Evolutionary conservation across 2,329 filamentous ascomycete genomes (phyloP).

Genomic region (Cadophora gregata): DNA sequence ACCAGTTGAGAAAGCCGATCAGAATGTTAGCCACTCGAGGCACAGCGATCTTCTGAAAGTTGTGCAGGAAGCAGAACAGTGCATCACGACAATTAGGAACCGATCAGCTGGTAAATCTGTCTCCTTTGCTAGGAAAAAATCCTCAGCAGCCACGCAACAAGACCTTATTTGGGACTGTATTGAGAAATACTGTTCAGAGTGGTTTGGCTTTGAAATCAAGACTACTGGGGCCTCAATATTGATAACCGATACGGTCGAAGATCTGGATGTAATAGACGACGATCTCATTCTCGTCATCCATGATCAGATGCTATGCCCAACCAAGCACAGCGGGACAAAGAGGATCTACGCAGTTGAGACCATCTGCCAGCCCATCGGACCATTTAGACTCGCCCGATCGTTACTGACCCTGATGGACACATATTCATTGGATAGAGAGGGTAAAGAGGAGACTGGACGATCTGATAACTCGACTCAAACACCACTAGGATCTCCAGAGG

Average conservation of each 20-base stretch:
- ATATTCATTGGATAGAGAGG: neutral
- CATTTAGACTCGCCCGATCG: constrained; percentile 39
- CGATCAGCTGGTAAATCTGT: constrained; percentile 32
- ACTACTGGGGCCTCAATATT: constrained; percentile 29
- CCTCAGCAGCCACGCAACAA: constrained; percentile 10
- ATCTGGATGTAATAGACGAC: constrained; percentile 14
- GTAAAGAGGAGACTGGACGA: neutral
- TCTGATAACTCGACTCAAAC: constrained; percentile 36
- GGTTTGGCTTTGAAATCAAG: constrained; percentile 38
- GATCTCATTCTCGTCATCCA: constrained; percentile 35
- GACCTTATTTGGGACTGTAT: constrained; percentile 37
- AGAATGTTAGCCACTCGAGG: neutral
- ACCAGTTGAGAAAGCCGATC: constrained; percentile 39
- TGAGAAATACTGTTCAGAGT: constrained; percentile 38
- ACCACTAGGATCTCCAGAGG: constrained; percentile 35
- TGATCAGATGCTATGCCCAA: constrained; percentile 27
- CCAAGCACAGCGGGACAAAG: constrained; percentile 17
- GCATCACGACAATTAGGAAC: constrained; percentile 29
- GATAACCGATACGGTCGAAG: constrained; percentile 31
- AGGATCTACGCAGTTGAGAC: constrained; percentile 21
- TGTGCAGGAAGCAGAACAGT: constrained; percentile 27
- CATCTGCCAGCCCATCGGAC: constrained; percentile 37
- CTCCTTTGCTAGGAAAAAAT: constrained; percentile 23
- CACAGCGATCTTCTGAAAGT: constrained; percentile 8
- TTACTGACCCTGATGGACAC: constrained; percentile 35